Percentiles rank a stretch among this genome's conserved stretches.
phyloP scores from a whole-genome alignment of 345 rosid species.

The Luvunga scandens region DNA sequence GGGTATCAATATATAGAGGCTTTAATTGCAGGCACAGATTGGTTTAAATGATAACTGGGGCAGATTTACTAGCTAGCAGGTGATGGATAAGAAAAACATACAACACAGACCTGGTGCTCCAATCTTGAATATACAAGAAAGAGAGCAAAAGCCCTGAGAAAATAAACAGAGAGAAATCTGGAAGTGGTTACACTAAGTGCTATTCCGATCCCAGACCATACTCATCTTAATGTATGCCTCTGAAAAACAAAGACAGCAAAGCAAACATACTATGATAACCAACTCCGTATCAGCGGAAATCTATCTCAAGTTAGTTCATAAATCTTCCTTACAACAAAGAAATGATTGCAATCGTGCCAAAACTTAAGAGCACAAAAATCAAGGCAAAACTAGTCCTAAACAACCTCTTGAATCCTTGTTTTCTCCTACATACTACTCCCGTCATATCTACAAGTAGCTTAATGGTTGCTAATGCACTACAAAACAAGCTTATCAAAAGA shows the following conservation, averaged over 20 bases:
- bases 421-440: slow-evolving; percentile 17
- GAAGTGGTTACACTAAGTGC: too few species aligned
- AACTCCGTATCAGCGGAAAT: background rate
- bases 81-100: too few species aligned
- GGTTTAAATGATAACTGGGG: too few species aligned
- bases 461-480: slow-evolving; percentile 31
- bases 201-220: background rate
- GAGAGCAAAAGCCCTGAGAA: too few species aligned
- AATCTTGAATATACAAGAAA: too few species aligned
- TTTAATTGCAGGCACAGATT: too few species aligned
- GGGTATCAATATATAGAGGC: too few species aligned
- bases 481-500: slow-evolving; percentile 36
- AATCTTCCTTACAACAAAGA: slow-evolving; percentile 18
- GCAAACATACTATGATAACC: background rate
- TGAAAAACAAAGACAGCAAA: background rate
- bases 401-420: slow-evolving; percentile 16
- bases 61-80: too few species aligned
- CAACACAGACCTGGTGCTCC: too few species aligned
- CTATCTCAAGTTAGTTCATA: background rate
- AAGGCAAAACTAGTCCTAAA: slow-evolving; percentile 19
- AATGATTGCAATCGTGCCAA: slow-evolving; percentile 24
- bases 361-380: slow-evolving; percentile 24
- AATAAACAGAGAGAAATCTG: too few species aligned
- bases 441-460: slow-evolving; percentile 35
- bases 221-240: background rate